phyloP scores from a whole-genome alignment of 345 rosid species.

The Sapria himalayana region DNA sequence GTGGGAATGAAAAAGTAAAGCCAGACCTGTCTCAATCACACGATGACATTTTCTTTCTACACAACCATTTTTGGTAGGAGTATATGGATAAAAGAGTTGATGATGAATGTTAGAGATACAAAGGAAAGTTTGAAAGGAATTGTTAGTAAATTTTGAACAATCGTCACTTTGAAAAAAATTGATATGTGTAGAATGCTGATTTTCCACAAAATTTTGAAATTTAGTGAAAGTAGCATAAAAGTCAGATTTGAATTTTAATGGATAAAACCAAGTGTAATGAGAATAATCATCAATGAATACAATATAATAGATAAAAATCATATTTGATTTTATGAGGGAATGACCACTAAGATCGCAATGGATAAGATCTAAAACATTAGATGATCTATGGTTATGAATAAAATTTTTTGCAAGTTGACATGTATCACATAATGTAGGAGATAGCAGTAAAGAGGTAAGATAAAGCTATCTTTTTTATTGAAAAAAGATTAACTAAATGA shows the following conservation, averaged over 20 bases:
- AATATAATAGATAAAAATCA: not conserved
- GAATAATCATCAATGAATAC: not conserved
- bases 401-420: slow-evolving; percentile 3
- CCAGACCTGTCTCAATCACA: slow-evolving; percentile 1
- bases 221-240: not conserved
- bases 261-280: not conserved
- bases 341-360: not conserved
- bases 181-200: not conserved
- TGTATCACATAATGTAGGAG: not conserved
- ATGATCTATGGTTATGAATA: not conserved
- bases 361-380: not conserved
- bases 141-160: not conserved
- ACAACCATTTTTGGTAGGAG: not conserved
- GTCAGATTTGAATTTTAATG: not conserved
- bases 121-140: not conserved
- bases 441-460: slow-evolving; percentile 3
- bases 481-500: not conserved
- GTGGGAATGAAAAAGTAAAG: not conserved
- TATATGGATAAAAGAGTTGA: not conserved
- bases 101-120: not conserved
- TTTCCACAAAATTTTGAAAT: not conserved
- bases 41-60: not conserved
- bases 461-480: not conserved
- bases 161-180: slow-evolving; percentile 3
- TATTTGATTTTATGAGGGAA: not conserved